phyloP scores from a whole-genome alignment of 2,329 filamentous ascomycete genomes.

The Macrophomina phaseolina region DNA sequence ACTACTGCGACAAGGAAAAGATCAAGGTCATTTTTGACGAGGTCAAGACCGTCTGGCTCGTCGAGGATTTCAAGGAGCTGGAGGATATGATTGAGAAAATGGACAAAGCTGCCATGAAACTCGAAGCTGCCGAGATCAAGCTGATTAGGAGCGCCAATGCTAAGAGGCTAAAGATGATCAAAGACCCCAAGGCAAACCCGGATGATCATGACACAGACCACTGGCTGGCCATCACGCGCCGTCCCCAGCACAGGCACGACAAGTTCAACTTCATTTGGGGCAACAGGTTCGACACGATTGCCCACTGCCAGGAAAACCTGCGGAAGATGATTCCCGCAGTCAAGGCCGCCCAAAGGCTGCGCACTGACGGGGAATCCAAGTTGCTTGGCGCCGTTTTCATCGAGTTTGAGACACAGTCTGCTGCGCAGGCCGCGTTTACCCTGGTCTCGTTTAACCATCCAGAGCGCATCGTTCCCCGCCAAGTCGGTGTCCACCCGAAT shows the following conservation, averaged over 20 bases:
- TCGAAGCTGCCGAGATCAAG: conserved; percentile 54
- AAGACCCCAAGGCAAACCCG: conserved; percentile 49
- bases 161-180: conserved; percentile 69
- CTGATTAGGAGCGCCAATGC: conserved; percentile 62
- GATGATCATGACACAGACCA: conserved; percentile 23
- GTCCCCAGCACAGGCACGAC: conserved; percentile 42
- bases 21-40: conserved; percentile 48
- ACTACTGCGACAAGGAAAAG: conserved; percentile 44
- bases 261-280: conserved; percentile 48
- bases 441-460: conserved; percentile 77
- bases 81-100: conserved; percentile 52
- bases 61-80: conserved; percentile 53
- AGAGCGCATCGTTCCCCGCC: conserved; percentile 38
- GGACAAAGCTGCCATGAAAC: conserved; percentile 48
- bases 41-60: conserved; percentile 54
- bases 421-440: conserved; percentile 85
- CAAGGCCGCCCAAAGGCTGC: conserved; percentile 68
- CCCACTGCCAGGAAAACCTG: conserved; percentile 79
- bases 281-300: conserved; percentile 72
- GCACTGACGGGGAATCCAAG: conserved; percentile 69
- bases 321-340: conserved; percentile 74
- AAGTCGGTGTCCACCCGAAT: conserved; percentile 51
- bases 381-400: conserved; percentile 82
- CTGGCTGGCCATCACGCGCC: conserved; percentile 46
- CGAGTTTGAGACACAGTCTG: conserved; percentile 80